Percentiles rank a stretch among this genome's conserved stretches.
Evolutionary conservation across 2,329 filamentous ascomycete genomes (phyloP).

Genomic region (Penicillium italicum): DNA sequence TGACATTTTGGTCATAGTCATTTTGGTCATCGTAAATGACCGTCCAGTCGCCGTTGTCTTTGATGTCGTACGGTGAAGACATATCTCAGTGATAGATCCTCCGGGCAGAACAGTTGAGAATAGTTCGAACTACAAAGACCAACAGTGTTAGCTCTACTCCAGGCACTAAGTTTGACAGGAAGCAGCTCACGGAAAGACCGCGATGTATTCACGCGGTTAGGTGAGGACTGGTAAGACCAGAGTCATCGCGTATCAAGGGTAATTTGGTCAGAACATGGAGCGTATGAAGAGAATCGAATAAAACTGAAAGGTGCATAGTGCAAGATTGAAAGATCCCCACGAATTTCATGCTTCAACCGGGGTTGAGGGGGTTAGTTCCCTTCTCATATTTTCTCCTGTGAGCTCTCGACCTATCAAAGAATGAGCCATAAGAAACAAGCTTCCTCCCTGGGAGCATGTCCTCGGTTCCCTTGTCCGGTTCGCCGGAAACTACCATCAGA

Average conservation of each 20-base stretch:
- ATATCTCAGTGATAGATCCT: background rate
- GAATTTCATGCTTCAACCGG: constrained; percentile 6
- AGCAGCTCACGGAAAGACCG: background rate
- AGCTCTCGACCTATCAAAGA: constrained; percentile 11
- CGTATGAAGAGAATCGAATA: background rate
- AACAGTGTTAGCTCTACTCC: background rate
- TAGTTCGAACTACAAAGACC: background rate
- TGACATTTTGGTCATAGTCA: background rate
- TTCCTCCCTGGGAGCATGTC: constrained; percentile 3
- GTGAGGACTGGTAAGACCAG: background rate
- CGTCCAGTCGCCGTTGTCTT: constrained; percentile 14
- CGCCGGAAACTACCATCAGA: constrained; percentile 18
- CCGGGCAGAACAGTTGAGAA: background rate
- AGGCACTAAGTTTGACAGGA: background rate
- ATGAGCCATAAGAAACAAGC: background rate
- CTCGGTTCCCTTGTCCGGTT: constrained; percentile 24
- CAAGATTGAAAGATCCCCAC: constrained; percentile 1
- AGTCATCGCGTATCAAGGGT: background rate
- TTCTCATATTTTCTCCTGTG: constrained; percentile 4
- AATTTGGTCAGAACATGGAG: background rate
- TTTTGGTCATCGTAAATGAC: constrained; percentile 11
- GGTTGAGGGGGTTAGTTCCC: background rate
- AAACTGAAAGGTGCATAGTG: background rate
- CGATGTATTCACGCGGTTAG: background rate
- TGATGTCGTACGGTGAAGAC: constrained; percentile 3